These are phyloP conservation scores for Aspergillus sojae DNA, from an alignment of 2,329 filamentous ascomycete species.

Conservation along the genomic window DNA sequence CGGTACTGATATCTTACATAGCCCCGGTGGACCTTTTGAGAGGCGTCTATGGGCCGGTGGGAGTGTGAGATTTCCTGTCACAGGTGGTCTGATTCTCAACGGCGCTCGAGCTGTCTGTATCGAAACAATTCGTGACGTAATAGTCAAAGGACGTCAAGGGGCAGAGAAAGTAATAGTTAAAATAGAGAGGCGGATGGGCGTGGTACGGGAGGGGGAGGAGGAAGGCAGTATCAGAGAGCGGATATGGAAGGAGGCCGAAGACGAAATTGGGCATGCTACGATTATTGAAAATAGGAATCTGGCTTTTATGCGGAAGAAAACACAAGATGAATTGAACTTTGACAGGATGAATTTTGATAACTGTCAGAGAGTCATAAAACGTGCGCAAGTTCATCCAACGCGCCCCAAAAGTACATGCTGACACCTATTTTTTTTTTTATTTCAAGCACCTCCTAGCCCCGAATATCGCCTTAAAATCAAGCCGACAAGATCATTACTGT, in stretches of 20 bases:
- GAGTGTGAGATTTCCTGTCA: slow-evolving; percentile 57
- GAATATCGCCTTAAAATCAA: slow-evolving; percentile 62
- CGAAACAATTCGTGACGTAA: slow-evolving; percentile 52
- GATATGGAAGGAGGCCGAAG: slow-evolving; percentile 48
- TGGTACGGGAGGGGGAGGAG: slow-evolving; percentile 40
- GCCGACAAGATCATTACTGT: slow-evolving; percentile 73
- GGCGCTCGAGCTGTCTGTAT: slow-evolving; percentile 45
- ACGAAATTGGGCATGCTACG: slow-evolving; percentile 45
- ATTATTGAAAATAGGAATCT: slow-evolving; percentile 63
- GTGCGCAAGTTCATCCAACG: slow-evolving; percentile 31
- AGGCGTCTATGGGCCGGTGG: slow-evolving; percentile 91
- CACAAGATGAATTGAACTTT: slow-evolving; percentile 35
- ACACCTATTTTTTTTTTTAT: slow-evolving; percentile 14
- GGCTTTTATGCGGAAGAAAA: slow-evolving; percentile 63
- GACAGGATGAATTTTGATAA: slow-evolving; percentile 28
- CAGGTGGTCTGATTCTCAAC: slow-evolving; percentile 33
- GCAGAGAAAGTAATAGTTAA: slow-evolving; percentile 63
- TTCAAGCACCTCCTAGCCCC: slow-evolving; percentile 52
- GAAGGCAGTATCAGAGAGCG: slow-evolving; percentile 40
- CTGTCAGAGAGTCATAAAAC: slow-evolving; percentile 35
- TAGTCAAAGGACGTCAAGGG: slow-evolving; percentile 53
- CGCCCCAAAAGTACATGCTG: slow-evolving; percentile 15
- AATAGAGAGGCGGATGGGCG: slow-evolving; percentile 57
- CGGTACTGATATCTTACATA: slow-evolving; percentile 80
- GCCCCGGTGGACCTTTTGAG: slow-evolving; percentile 70